These are phyloP conservation scores for Penicillium sclerotigenum DNA, from an alignment of 2,329 filamentous ascomycete species.

Conservation along the genomic window DNA sequence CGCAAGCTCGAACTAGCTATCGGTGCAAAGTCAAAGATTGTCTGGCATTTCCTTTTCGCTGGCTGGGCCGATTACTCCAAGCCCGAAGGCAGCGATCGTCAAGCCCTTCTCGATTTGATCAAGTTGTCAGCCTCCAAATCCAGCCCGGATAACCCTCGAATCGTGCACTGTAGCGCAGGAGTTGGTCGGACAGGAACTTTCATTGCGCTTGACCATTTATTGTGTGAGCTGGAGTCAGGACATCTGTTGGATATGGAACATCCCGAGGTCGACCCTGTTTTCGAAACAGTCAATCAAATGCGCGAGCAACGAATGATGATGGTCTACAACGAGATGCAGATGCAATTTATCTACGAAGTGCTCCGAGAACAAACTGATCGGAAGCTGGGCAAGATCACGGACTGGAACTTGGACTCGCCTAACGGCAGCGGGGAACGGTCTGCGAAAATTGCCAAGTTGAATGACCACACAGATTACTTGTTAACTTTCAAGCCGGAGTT, in stretches of 20 bases:
- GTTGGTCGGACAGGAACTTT: slow-evolving; percentile 94
- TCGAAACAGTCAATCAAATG: slow-evolving; percentile 72
- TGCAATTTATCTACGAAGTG: slow-evolving; percentile 83
- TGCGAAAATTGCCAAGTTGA: slow-evolving; percentile 37
- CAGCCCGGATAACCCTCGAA: slow-evolving; percentile 64
- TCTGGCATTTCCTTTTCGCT: slow-evolving; percentile 83
- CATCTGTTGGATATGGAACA: slow-evolving; percentile 53
- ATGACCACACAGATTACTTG: slow-evolving; percentile 28
- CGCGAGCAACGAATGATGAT: slow-evolving; percentile 88
- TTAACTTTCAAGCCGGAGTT: slow-evolving; percentile 38
- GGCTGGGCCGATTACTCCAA: slow-evolving; percentile 90
- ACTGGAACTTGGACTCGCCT: slow-evolving; percentile 11
- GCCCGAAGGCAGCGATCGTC: slow-evolving; percentile 57
- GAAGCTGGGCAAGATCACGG: slow-evolving; percentile 30
- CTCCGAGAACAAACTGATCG: slow-evolving; percentile 57
- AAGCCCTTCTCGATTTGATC: slow-evolving; percentile 52
- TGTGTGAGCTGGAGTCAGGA: slow-evolving; percentile 75
- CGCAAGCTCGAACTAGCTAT: slow-evolving; percentile 63
- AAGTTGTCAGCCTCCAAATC: slow-evolving; percentile 45
- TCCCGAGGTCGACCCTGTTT: slow-evolving; percentile 64
- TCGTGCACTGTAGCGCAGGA: slow-evolving; percentile 85
- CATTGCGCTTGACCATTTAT: slow-evolving; percentile 88
- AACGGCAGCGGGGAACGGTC: slow-evolving; percentile 30
- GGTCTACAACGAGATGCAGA: slow-evolving; percentile 88
- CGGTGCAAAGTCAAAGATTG: slow-evolving; percentile 55